phyloP scores from a whole-genome alignment of 2,329 filamentous ascomycete genomes.

The Dryadomyces quercus-mongolicae region DNA sequence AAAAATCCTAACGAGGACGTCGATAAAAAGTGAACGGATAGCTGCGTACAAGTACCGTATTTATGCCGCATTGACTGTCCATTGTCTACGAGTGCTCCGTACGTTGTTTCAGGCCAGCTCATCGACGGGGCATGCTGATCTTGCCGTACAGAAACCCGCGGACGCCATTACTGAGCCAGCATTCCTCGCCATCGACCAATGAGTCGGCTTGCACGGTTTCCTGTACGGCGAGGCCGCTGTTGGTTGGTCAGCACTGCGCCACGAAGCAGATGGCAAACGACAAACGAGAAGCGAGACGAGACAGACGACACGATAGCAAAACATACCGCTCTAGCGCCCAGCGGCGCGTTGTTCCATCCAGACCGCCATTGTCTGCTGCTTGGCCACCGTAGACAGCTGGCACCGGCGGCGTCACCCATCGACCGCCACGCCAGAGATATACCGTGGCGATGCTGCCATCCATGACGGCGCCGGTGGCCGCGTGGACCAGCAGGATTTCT shows the following conservation, averaged over 20 bases:
- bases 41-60: background rate
- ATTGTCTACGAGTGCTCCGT: no score
- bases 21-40: no score
- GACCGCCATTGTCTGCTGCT: conserved; percentile 53
- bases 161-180: conserved; percentile 84
- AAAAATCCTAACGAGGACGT: background rate
- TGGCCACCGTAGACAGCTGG: conserved; percentile 21
- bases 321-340: conserved; percentile 64
- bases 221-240: conserved; percentile 51
- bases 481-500: conserved; percentile 68
- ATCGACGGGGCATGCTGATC: conserved; percentile 12
- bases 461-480: conserved; percentile 52
- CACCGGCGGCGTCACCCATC: conserved; percentile 75
- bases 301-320: background rate
- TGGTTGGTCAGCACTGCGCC: background rate
- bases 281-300: background rate
- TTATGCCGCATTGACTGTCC: background rate
- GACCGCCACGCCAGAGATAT: conserved; percentile 61
- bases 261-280: no score
- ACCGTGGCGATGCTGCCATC: conserved; percentile 76
- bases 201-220: conserved; percentile 45
- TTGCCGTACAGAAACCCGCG: conserved; percentile 57
- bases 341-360: conserved; percentile 68
- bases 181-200: conserved; percentile 59
- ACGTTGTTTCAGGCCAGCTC: no score